phyloP scores from a whole-genome alignment of 257 asterid species.

The Asclepias syriaca region DNA sequence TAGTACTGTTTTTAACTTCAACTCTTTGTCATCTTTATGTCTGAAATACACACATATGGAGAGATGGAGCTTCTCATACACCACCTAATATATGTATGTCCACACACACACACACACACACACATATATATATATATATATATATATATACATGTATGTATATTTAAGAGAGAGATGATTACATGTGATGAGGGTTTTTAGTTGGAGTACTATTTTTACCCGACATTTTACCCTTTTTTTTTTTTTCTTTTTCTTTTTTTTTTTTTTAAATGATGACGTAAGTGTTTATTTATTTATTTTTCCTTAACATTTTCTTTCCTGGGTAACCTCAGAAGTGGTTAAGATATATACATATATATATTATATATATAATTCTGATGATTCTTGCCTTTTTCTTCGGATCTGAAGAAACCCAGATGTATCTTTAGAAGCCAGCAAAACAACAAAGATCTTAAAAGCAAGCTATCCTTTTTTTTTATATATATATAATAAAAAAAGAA shows the following conservation, averaged over 20 bases:
- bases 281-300: not conserved
- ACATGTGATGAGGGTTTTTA: constrained; percentile 3
- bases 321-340: constrained; percentile 5
- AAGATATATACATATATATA: not conserved
- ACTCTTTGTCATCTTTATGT: constrained; percentile 38
- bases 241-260: not conserved
- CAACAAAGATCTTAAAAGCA: constrained; percentile 57
- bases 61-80: constrained; percentile 7
- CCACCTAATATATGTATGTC: not conserved
- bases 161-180: not conserved
- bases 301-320: not conserved
- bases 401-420: constrained; percentile 67
- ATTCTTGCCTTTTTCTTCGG: constrained; percentile 69
- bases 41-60: constrained; percentile 20
- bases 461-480: constrained; percentile 24
- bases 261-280: not conserved
- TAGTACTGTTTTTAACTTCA: constrained; percentile 21
- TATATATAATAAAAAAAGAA: no score
- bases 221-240: not conserved
- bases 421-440: constrained; percentile 53
- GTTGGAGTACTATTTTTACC: constrained; percentile 3
- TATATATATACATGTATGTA: no score
- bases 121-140: no score
- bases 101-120: not conserved
- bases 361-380: constrained; percentile 9